A percentile compares a stretch with the other conserved stretches of the same genome.
These are phyloP conservation scores for Stagonosporopsis vannaccii DNA, from an alignment of 2,329 filamentous ascomycete genomes.

Conservation along the genomic window DNA sequence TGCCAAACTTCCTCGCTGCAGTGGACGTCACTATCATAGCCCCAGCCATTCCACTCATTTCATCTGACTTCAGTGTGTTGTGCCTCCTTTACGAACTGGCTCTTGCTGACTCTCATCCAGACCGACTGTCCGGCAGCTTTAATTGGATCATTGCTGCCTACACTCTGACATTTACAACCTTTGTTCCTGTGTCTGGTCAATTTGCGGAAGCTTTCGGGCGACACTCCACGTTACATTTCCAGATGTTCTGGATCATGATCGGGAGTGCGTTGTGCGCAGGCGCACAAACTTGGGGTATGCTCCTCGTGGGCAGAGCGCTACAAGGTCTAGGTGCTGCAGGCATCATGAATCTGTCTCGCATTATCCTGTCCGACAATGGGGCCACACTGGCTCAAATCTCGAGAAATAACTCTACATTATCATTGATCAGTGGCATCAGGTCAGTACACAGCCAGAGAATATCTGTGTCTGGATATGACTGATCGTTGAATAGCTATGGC, in stretches of 20 bases:
- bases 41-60: conserved; percentile 67
- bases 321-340: conserved; percentile 70
- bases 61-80: conserved; percentile 65
- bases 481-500: conserved; percentile 55
- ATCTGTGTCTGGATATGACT: not conserved
- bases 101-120: conserved; percentile 27
- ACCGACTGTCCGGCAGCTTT: conserved; percentile 62
- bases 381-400: conserved; percentile 74
- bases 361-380: conserved; percentile 68
- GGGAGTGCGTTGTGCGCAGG: conserved; percentile 69
- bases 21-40: conserved; percentile 71
- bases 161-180: conserved; percentile 71
- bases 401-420: conserved; percentile 72
- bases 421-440: conserved; percentile 64
- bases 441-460: conserved; percentile 8
- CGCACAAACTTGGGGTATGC: conserved; percentile 64
- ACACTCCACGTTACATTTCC: conserved; percentile 64
- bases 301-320: conserved; percentile 68
- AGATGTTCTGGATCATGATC: conserved; percentile 60
- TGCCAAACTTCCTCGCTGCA: conserved; percentile 68
- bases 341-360: conserved; percentile 66
- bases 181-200: conserved; percentile 71
- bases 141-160: conserved; percentile 73
- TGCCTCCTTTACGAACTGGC: not conserved
- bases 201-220: conserved; percentile 71